phyloP scores from a whole-genome alignment of 345 rosid species.

The Aquilaria malaccensis region DNA sequence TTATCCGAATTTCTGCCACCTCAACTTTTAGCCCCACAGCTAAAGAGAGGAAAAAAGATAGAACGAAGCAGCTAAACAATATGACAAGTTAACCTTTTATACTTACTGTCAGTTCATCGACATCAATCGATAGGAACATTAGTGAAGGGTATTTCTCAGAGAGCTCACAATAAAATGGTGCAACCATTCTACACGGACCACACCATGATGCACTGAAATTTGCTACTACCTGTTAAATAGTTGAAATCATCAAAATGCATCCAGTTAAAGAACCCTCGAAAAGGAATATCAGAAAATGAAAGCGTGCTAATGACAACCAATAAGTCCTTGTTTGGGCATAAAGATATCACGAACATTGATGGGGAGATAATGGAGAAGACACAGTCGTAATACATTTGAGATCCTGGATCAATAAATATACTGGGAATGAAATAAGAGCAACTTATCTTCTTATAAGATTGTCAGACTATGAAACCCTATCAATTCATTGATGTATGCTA shows the following conservation, averaged over 20 bases:
- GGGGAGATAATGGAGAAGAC: background rate
- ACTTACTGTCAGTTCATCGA: conserved; percentile 78
- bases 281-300: background rate
- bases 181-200: conserved; percentile 72
- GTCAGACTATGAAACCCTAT: too few species aligned
- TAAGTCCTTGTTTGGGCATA: background rate
- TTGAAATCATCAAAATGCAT: conserved; percentile 1
- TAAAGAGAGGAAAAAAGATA: too few species aligned
- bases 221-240: conserved; percentile 49
- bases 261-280: background rate
- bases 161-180: conserved; percentile 55
- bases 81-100: too few species aligned
- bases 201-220: conserved; percentile 94
- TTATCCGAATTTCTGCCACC: too few species aligned
- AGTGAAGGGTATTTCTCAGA: conserved; percentile 64
- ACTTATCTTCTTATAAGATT: too few species aligned
- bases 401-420: background rate
- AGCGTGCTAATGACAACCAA: background rate
- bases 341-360: background rate
- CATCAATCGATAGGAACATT: conserved; percentile 71
- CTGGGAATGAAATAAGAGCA: background rate
- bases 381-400: background rate
- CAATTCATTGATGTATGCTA: too few species aligned
- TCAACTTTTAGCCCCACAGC: too few species aligned
- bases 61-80: too few species aligned